Base-by-base conservation (phyloP, 2,329 filamentous ascomycete species). In the Albophoma yamanashiensis region DNA sequence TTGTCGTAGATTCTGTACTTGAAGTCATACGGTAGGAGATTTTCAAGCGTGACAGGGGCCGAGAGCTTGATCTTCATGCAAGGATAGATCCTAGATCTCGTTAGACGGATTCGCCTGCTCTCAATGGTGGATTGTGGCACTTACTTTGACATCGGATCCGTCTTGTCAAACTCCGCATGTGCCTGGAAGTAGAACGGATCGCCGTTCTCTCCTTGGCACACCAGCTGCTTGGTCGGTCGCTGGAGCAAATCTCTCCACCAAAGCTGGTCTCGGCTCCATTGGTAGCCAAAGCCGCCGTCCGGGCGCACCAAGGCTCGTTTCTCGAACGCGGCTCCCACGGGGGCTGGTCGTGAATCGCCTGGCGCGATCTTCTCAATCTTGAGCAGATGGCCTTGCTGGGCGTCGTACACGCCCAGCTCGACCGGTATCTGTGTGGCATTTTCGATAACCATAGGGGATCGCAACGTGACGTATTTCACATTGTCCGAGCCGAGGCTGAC, bases 1-100 rank as follows among this genome's bases (percentile, higher is more conserved):
- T 95, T 97, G 78, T 99, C 94, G 70, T 97, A 99, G 59, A 99
- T 97, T 59, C 93, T 87, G 73, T 99, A 99, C 74, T 99, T 97
- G 84, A 99, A 99, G 74, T 99, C 94, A 70, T 94, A 97, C 0
- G 94, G 94, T 43, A 99, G 77, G 52, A 99, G 78, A 65, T 99
- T 99, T 73, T 99, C 93, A 5, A 99, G 82, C 57, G 96, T 93
- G 17, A 99, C 85, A 0, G 95, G 94, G 0, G 94, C 93, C 31
- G 91, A 96, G 3, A 99, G 82, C 65, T 92, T 90, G 64, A 99
- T 82, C 61, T 86, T 87, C 94, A 99, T 97, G 72, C 94, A 94
- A 0, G 94, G 94, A 70, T 99, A 99, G 62, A 88, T 83, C 60
- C 87, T 89, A 12, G 20, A 53, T 7, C 20, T 27, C 14, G 52